These are phyloP conservation scores for Chlorencoelia australis DNA, from an alignment of 2,329 filamentous ascomycete genomes.

Conservation along the genomic window DNA sequence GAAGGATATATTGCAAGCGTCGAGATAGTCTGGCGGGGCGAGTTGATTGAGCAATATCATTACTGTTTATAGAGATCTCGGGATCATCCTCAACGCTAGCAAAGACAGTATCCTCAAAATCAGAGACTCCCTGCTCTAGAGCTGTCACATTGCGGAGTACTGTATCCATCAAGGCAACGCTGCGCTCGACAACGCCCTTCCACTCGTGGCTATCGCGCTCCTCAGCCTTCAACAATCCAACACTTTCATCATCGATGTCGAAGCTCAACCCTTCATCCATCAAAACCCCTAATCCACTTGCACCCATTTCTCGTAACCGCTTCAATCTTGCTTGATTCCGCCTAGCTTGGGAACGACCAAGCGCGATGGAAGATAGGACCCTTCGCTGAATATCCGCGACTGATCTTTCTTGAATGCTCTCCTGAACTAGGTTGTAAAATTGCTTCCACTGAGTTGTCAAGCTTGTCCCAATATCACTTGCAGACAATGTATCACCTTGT, in stretches of 20 bases:
- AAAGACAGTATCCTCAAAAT: conserved; percentile 58
- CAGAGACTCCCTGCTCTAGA: conserved; percentile 49
- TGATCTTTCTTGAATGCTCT: conserved; percentile 64
- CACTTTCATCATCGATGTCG: conserved; percentile 47
- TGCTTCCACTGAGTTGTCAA: conserved; percentile 46
- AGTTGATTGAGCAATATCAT: conserved; percentile 24
- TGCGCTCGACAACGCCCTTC: conserved; percentile 70
- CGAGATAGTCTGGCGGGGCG: conserved; percentile 50
- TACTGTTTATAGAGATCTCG: conserved; percentile 43
- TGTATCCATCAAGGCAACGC: conserved; percentile 76
- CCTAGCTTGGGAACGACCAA: conserved; percentile 64
- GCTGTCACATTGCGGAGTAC: conserved; percentile 64
- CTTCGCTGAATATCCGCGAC: conserved; percentile 60
- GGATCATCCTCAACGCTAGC: conserved; percentile 51
- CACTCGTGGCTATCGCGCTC: conserved; percentile 38
- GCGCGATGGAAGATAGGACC: conserved; percentile 68
- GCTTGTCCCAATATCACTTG: conserved; percentile 22
- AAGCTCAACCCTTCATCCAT: conserved; percentile 77
- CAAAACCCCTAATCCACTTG: conserved; percentile 76
- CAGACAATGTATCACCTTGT: conserved; percentile 19
- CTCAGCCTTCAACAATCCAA: conserved; percentile 36
- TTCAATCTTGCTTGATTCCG: conserved; percentile 63
- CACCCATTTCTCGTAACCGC: conserved; percentile 67
- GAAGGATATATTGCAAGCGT: conserved; percentile 60
- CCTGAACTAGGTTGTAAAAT: conserved; percentile 73